Percentiles rank a stretch among this genome's conserved stretches.
Conservation (phyloP, 73 alveolate genomes). For the Breviolum minutum region DNA sequence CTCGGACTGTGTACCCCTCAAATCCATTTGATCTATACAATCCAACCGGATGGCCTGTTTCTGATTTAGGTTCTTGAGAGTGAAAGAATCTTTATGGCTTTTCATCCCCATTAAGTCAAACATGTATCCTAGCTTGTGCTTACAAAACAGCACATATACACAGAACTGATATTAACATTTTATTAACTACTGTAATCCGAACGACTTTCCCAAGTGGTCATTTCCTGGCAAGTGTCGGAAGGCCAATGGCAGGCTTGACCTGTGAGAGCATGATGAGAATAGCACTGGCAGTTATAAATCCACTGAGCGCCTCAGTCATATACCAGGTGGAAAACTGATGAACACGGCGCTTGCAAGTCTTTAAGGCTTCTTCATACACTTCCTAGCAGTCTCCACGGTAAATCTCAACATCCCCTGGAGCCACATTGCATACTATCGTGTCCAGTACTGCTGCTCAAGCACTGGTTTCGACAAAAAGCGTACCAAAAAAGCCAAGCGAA, state of each 20-base stretch:
- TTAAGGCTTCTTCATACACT: background rate
- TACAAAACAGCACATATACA: background rate
- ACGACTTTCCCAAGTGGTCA: no score
- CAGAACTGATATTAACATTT: no score
- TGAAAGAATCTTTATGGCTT: no score
- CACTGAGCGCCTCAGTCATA: slow-evolving; percentile 55
- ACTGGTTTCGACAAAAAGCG: slow-evolving; percentile 84
- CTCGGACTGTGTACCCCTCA: no score
- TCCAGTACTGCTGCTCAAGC: background rate
- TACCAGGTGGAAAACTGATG: background rate
- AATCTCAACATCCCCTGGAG: no score
- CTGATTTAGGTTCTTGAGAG: no score
- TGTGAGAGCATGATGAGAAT: slow-evolving; percentile 87
- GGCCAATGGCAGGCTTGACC: slow-evolving; percentile 82
- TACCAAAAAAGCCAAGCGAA: slow-evolving; percentile 83
- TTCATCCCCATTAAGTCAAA: no score
- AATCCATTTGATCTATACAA: no score
- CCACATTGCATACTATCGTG: no score
- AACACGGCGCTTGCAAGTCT: background rate
- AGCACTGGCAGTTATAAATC: slow-evolving; percentile 85
- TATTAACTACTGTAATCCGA: no score
- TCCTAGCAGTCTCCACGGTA: no score
- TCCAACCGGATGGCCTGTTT: no score
- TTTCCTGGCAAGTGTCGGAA: slow-evolving; percentile 41
- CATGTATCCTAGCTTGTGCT: background rate